Base-by-base conservation (phyloP, 148 eudicot genomes). In the Rhododendron mucronatum region DNA sequence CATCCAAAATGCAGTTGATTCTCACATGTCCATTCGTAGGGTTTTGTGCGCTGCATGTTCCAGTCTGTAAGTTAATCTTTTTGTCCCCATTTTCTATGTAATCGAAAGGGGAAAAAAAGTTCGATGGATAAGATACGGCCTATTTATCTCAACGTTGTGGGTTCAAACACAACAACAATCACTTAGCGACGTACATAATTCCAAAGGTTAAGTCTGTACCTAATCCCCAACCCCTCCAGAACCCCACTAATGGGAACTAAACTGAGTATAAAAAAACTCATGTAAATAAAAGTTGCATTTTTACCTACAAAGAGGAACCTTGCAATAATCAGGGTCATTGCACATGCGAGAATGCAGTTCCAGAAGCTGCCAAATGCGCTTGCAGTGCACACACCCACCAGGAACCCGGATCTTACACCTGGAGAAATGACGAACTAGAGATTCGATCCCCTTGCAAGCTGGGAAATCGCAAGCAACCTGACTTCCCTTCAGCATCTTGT, bases 261-360 rank as follows among this genome's bases (percentile, higher is more conserved):
- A 67, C 28, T 39, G 13, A 76, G n/a, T 45, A 9, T 85, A 87
- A 77, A 85, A 85, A 71, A 37, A 50, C 10, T 30, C 41, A 71
- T 30, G 12, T 50, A 48, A 50, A 50, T 33, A 9, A 8, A 73
- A 33, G 39, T 73, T 84, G 4, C 37, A 14, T 23, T 81, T 87
- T 90, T 92, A 95, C 98, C 95, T 90, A 77, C 98, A 95, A 84
- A 94, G 96, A 67, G 98, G 98, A 82, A 95, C 97, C 84, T 88
- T 89, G 94, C 98, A 95, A 81, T 87, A 87, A 14, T 93, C 96
- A 63, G 96, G 94, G 18, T 89, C 91, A 50, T 81, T 83, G 87
- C 98, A 95, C 89, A 94, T 92, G 78, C 94, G 91, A 2, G 97
- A 94, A 90, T 95, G 98, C 28, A 95, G 93, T 86, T 93, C 95